Evolutionary conservation across 371 early-diverging fungal genomes (phyloP).

Genomic region (Phascolomyces articulosus): DNA sequence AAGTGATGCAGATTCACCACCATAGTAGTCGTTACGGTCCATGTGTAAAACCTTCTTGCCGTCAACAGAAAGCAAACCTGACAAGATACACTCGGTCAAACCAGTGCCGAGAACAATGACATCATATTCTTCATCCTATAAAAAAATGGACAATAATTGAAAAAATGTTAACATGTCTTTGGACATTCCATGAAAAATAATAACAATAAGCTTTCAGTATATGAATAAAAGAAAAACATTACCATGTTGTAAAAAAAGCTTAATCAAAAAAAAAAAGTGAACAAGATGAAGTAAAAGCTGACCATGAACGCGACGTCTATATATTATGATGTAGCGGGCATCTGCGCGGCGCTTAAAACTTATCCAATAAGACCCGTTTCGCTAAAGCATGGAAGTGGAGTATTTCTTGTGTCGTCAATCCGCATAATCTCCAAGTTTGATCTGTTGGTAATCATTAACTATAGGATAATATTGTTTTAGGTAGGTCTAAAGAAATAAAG

Average conservation of each 20-base stretch:
- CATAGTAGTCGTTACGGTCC: slow-evolving; percentile 99
- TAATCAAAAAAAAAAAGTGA: background rate
- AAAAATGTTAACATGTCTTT: background rate
- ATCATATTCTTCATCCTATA: slow-evolving; percentile 89
- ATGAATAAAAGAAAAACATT: background rate
- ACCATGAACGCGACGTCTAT: background rate
- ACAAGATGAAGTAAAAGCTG: background rate
- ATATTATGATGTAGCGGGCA: background rate
- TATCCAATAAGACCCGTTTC: background rate
- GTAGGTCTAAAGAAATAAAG: too few relatives aligned
- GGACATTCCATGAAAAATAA: background rate
- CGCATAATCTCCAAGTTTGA: too few relatives aligned
- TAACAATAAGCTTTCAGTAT: too few relatives aligned
- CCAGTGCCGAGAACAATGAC: slow-evolving; percentile 99
- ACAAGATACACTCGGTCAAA: slow-evolving; percentile 98
- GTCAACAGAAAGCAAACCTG: slow-evolving; percentile 96
- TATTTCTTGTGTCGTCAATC: too few relatives aligned
- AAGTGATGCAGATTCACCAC: slow-evolving; percentile 94
- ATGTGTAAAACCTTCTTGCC: slow-evolving; percentile 98
- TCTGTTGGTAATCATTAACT: too few relatives aligned
- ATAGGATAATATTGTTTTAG: too few relatives aligned
- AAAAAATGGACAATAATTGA: too few relatives aligned
- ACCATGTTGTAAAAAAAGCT: background rate
- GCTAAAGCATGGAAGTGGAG: background rate
- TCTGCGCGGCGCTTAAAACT: background rate